A percentile compares a stretch with the other conserved stretches of the same genome.
Conservation (phyloP, 495 filamentous ascomycete genomes). For the Bathelium albidoporum region DNA sequence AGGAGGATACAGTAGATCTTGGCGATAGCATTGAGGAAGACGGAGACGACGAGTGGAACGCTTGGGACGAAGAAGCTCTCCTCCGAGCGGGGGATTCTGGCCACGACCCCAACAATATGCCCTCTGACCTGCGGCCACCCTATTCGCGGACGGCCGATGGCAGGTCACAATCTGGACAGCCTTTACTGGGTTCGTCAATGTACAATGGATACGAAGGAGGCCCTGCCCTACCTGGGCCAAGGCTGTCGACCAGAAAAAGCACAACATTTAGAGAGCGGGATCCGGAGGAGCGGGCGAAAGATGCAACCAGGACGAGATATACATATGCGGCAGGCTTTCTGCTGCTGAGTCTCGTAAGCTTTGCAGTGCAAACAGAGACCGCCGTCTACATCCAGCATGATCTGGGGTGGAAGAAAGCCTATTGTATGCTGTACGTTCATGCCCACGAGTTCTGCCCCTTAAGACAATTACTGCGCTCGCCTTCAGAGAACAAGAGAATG, state of each 20-base stretch:
- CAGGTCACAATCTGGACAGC: conserved; percentile 8
- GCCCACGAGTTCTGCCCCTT: conserved; percentile 17
- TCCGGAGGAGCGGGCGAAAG: conserved; percentile 45
- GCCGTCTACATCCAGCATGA: conserved; percentile 87
- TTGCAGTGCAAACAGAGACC: conserved; percentile 86
- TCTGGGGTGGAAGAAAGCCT: conserved; percentile 86
- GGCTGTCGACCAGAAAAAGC: conserved; percentile 35
- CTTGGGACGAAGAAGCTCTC: conserved; percentile 24
- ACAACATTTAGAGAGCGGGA: conserved; percentile 50
- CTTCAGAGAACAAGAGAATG: neutral
- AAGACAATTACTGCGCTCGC: neutral
- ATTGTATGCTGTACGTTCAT: conserved; percentile 81
- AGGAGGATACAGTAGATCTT: neutral
- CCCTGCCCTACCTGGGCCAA: conserved; percentile 18
- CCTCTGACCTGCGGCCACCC: conserved; percentile 23
- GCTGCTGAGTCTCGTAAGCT: conserved; percentile 65
- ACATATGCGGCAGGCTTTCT: conserved; percentile 77
- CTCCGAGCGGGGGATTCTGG: conserved; percentile 4
- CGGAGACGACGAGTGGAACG: conserved; percentile 22
- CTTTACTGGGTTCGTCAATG: conserved; percentile 14
- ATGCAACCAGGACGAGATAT: conserved; percentile 67
- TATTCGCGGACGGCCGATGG: conserved; percentile 14
- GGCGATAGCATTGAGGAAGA: conserved; percentile 8
- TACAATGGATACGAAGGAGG: conserved; percentile 6
- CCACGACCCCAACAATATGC: conserved; percentile 20